Conservation (phyloP, 805 yeast species). For the Suhomyces tanzawaensis region DNA sequence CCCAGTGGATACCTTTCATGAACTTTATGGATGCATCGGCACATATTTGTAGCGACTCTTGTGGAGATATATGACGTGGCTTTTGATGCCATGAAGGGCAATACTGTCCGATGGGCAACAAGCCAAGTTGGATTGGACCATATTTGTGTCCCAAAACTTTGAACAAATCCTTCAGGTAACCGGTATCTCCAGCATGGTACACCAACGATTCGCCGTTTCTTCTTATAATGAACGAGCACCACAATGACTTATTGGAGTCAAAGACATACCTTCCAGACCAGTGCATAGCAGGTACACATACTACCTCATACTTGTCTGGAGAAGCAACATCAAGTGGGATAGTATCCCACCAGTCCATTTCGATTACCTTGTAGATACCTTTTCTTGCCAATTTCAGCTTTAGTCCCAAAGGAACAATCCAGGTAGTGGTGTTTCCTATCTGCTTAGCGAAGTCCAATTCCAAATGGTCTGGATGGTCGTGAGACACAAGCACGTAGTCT, state of each 20-base stretch:
- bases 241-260: slow-evolving; percentile 77
- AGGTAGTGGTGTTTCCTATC: slow-evolving; percentile 56
- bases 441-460: slow-evolving; percentile 58
- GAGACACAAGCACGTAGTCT: slow-evolving; percentile 77
- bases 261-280: slow-evolving; percentile 88
- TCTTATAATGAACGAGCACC: slow-evolving; percentile 83
- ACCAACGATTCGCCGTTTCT: slow-evolving; percentile 67
- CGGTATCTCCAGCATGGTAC: slow-evolving; percentile 95
- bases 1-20: slow-evolving; percentile 93
- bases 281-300: slow-evolving; percentile 93
- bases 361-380: slow-evolving; percentile 63
- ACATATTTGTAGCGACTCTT: slow-evolving; percentile 70
- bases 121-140: slow-evolving; percentile 58
- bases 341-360: slow-evolving; percentile 91
- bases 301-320: slow-evolving; percentile 64
- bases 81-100: slow-evolving; percentile 93
- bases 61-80: slow-evolving; percentile 84
- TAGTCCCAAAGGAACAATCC: slow-evolving; percentile 90
- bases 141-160: slow-evolving; percentile 58
- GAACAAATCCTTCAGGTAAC: slow-evolving; percentile 76
- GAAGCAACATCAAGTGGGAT: slow-evolving; percentile 32
- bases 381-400: slow-evolving; percentile 53
- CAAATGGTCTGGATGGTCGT: slow-evolving; percentile 94
- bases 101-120: slow-evolving; percentile 93
- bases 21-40: slow-evolving; percentile 56